Conservation (phyloP, 495 filamentous ascomycete genomes). For the Podospora pseudopauciseta region DNA sequence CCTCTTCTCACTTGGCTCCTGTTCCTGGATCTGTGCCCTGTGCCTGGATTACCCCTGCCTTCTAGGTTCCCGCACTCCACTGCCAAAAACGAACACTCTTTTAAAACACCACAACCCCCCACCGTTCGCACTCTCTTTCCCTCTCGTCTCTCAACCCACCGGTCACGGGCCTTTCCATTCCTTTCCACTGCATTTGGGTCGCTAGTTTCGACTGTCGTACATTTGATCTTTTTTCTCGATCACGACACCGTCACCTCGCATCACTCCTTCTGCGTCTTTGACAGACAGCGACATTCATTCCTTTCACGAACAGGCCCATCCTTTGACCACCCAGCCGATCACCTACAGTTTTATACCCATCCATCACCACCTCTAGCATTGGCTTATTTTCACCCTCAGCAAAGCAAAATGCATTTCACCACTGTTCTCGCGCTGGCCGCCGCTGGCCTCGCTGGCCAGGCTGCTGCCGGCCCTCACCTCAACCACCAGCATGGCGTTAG, state of each 20-base stretch:
- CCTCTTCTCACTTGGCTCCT: neutral
- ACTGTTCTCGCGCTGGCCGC: constrained; percentile 28
- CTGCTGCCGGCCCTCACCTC: constrained; percentile 23
- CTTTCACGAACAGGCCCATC: constrained; percentile 23
- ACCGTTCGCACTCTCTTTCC: neutral
- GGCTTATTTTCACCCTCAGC: neutral
- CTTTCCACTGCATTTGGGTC: constrained; percentile 32
- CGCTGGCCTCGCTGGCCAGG: constrained; percentile 29
- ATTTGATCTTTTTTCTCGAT: constrained; percentile 24
- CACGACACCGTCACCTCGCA: constrained; percentile 26
- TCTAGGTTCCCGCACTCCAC: neutral
- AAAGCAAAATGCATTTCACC: constrained; percentile 30
- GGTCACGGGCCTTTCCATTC: constrained; percentile 25
- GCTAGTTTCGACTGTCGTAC: constrained; percentile 40
- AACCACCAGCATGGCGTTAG: constrained; percentile 24
- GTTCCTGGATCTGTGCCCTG: constrained; percentile 5
- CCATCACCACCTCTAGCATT: neutral
- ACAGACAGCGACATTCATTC: constrained; percentile 35
- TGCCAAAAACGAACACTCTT: constrained; percentile 5
- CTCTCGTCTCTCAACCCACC: constrained; percentile 19
- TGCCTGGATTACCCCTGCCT: constrained; percentile 1
- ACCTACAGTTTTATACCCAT: constrained; percentile 5
- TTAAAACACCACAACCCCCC: constrained; percentile 6
- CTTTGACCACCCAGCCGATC: constrained; percentile 5
- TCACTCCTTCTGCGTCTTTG: constrained; percentile 40